Conservation (phyloP, 192 early-diverging fungal species). For the Coemansia sp. region DNA sequence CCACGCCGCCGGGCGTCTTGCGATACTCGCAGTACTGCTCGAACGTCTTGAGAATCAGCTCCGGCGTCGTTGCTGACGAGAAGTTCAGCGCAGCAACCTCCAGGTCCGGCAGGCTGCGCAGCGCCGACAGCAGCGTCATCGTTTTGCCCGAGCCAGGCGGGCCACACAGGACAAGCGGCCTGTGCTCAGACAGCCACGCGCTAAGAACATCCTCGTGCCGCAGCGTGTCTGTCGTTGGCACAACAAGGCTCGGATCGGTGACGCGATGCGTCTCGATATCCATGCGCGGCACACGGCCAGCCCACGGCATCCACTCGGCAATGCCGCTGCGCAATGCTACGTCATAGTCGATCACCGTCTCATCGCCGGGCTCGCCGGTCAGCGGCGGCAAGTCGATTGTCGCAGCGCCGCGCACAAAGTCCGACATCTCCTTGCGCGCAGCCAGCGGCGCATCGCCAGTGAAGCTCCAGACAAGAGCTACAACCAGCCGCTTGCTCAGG, state of each 20-base stretch:
- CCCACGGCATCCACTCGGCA: slow-evolving; percentile 93
- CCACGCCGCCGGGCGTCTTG: slow-evolving; percentile 88
- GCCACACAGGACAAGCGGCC: slow-evolving; percentile 94
- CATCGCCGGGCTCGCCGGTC: slow-evolving; percentile 19
- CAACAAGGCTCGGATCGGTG: slow-evolving; percentile 87
- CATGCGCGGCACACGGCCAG: slow-evolving; percentile 82
- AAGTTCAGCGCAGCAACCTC: slow-evolving; percentile 99
- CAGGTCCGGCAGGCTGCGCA: slow-evolving; percentile 92
- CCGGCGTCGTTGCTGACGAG: slow-evolving; percentile 95
- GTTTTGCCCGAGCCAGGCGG: slow-evolving; percentile 99
- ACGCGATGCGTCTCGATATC: slow-evolving; percentile 97
- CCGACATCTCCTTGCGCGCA: slow-evolving; percentile 71
- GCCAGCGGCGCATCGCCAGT: slow-evolving; percentile 84
- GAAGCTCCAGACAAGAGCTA: slow-evolving; percentile 93
- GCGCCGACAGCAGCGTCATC: slow-evolving; percentile 96
- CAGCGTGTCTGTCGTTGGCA: slow-evolving; percentile 97
- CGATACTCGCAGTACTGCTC: slow-evolving; percentile 99
- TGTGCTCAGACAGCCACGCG: slow-evolving; percentile 94
- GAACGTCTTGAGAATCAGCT: slow-evolving; percentile 91
- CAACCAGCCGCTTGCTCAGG: slow-evolving; percentile 78
- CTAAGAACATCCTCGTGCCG: slow-evolving; percentile 96
- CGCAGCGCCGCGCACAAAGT: slow-evolving; percentile 75
- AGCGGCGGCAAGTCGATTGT: slow-evolving; percentile 75
- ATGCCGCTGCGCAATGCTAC: slow-evolving; percentile 66
- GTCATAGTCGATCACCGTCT: slow-evolving; percentile 88